These are phyloP conservation scores for Cryptococcus amylolentus DNA, from an alignment of 1,284 basidiomycete genomes.

Conservation along the genomic window DNA sequence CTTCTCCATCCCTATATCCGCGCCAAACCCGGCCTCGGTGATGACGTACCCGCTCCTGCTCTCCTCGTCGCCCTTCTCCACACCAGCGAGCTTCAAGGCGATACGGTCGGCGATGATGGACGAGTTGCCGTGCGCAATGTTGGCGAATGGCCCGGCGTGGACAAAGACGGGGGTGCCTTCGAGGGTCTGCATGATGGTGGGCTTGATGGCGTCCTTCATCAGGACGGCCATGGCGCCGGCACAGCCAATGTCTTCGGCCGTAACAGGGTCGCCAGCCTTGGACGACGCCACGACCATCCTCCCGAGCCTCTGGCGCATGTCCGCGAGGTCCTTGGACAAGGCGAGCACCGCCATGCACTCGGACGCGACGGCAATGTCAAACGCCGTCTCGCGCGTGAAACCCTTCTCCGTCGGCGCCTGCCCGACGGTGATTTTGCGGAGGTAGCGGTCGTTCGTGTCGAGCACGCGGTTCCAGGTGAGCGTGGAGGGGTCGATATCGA, in stretches of 20 bases:
- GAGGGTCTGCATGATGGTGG: constrained; percentile 97
- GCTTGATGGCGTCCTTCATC: constrained; percentile 99
- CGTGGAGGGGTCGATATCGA: constrained; percentile 86
- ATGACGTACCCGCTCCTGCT: constrained; percentile 89
- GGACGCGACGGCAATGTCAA: constrained; percentile 95
- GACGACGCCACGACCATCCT: constrained; percentile 81
- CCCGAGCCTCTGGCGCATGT: constrained; percentile 81
- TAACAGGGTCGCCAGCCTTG: constrained; percentile 86
- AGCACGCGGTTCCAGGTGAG: constrained; percentile 98
- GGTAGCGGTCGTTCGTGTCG: constrained; percentile 95
- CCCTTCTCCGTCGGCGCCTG: constrained; percentile 88
- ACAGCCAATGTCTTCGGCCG: constrained; percentile 94
- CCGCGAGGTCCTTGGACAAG: constrained; percentile 77
- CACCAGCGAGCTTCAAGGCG: constrained; percentile 93
- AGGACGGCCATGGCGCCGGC: constrained; percentile 94
- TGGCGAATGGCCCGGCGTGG: constrained; percentile 97
- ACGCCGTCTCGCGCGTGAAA: constrained; percentile 81
- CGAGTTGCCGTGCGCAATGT: constrained; percentile 98
- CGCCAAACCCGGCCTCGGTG: constrained; percentile 97
- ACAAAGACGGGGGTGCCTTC: constrained; percentile 99
- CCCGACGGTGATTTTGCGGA: constrained; percentile 91
- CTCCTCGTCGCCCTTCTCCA: constrained; percentile 81
- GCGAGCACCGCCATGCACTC: constrained; percentile 99
- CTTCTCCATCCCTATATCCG: constrained; percentile 99
- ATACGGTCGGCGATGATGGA: constrained; percentile 96